Evolutionary conservation across 176 grass and related monocot genomes (phyloP), one percentile per base, ranked within the genome.

Genomic region (Saccharum officinarum): DNA sequence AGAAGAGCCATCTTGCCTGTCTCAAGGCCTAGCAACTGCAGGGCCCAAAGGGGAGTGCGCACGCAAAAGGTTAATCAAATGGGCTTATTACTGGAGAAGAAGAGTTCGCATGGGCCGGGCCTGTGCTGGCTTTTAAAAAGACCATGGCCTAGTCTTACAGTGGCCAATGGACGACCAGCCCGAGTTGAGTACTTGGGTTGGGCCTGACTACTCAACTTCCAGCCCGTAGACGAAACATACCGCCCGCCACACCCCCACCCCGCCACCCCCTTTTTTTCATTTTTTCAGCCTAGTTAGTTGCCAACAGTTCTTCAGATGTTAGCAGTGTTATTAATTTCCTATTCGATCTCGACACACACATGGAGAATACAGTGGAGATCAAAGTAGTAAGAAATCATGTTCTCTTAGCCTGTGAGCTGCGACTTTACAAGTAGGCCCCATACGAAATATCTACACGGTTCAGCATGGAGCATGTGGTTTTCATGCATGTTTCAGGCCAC

Each of bases 31-130:
- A 34, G 33, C 33, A 34, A 34, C 33, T 34, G 33, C 33, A 34
- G 33, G 33, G 33, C 33, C 33, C 33, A 86, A 90, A 72, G 83
- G 88, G 17, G 23, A 75, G 14, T 40, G 20, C 33, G 28, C 46
- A 36, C 28, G 0, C 14, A 50, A 5, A 74, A 73, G 4, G 30
- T 22, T 6, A 68, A 42, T 37, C 25, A 16, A 46, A 72, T 45
- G 38, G 38, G 68, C 37, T 41, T 40, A 45, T 52, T 18, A 0
- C 4, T 25, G 12, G 10, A 14, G 33, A 67, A 13, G 64, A 11
- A 20, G 64, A 8, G 3, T 3, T 67, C 7, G 15, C 33, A 67
- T 36, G 64, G 30, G 16, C 31, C 64, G 15, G 34, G 16, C 33
- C 66, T 69, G 0, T 69, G 16, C 2, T 68, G 65, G 65, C 31